A percentile compares a stretch with the other conserved stretches of the same genome.
Conservation (phyloP, 1,284 basidiomycete species). For the Leccinum brunneo-olivaceum region DNA sequence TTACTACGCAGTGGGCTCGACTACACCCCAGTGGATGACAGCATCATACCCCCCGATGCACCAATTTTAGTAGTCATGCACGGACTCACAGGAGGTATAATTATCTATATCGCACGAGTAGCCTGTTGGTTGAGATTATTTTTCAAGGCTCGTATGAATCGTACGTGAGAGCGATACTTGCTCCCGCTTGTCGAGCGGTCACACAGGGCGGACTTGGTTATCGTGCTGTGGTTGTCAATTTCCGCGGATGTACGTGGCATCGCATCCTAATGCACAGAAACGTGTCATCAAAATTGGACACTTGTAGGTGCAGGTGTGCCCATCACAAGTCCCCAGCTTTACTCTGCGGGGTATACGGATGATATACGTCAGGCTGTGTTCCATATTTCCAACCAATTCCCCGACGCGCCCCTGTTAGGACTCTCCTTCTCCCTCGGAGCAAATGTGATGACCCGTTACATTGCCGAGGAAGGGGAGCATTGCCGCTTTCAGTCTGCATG, state of each 20-base stretch:
- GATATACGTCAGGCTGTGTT: constrained; percentile 80
- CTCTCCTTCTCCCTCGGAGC: constrained; percentile 94
- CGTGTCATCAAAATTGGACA: constrained; percentile 8
- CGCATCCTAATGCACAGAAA: constrained; percentile 6
- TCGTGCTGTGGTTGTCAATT: constrained; percentile 85
- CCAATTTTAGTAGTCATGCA: constrained; percentile 84
- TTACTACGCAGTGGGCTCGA: constrained; percentile 55
- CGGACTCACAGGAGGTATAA: constrained; percentile 78
- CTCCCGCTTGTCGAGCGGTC: constrained; percentile 61
- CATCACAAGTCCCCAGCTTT: constrained; percentile 74
- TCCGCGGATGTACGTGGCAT: constrained; percentile 73
- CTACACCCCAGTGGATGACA: constrained; percentile 56
- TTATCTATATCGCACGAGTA: not conserved
- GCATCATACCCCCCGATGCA: constrained; percentile 49
- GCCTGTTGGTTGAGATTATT: constrained; percentile 9
- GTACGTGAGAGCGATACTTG: constrained; percentile 78
- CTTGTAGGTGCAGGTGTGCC: constrained; percentile 73
- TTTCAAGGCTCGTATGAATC: constrained; percentile 76
- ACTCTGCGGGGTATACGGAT: constrained; percentile 82
- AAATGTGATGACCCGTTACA: constrained; percentile 86
- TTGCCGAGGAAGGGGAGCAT: constrained; percentile 78
- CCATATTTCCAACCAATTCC: constrained; percentile 71
- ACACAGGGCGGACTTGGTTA: constrained; percentile 79
- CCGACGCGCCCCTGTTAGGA: constrained; percentile 77
- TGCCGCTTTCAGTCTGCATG: constrained; percentile 75